Base-by-base conservation (phyloP, 441 rosid genomes). In the Daphne laureola region DNA sequence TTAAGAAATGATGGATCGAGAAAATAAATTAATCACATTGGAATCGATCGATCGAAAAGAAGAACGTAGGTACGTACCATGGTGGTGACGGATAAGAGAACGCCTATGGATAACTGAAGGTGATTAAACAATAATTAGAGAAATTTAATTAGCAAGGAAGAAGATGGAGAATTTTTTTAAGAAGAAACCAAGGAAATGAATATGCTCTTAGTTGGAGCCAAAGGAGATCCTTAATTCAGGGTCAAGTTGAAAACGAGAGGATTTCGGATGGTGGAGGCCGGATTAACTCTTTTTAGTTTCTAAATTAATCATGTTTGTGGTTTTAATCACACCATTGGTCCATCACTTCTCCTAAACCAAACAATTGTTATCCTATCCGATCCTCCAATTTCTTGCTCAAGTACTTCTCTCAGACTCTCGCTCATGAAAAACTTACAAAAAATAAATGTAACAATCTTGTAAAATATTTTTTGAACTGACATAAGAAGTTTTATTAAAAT, bases 181-280 rank as follows among this genome's bases (percentile, higher is more conserved):
- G 38, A 31, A 31, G 38, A 31, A 31, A 31, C 3, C 25, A 21
- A 7, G 11, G 38, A 31, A 31, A 31, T 31, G 38, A 40, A 47
- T 14, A 17, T 49, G 56, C 57, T 53, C 27, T 59, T 51, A 49
- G 56, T 55, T 46, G 52, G 51, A 11, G 12, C 11, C 1, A 1
- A 31, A 53, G 67, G 66, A 70, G 90, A 80, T 83, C 86, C 84
- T 72, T 46, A 58, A 66, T 68, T 54, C 45, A 46, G 61, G 82
- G 8, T 9, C 38, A 31, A 9, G 38, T 64, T 55, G 73, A 70
- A 48, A 16, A 26, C 21, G 74, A 77, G 83, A 66, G 38, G 54
- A 51, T 67, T 75, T 62, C 12, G 63, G 85, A 71, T 59, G 53
- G 79, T 31, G 38, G 38, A 31, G 38, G 38, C 9, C 11, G 38